Evolutionary conservation across 768 basidiomycete species (phyloP).

Genomic region (Tulasnella calospora): DNA sequence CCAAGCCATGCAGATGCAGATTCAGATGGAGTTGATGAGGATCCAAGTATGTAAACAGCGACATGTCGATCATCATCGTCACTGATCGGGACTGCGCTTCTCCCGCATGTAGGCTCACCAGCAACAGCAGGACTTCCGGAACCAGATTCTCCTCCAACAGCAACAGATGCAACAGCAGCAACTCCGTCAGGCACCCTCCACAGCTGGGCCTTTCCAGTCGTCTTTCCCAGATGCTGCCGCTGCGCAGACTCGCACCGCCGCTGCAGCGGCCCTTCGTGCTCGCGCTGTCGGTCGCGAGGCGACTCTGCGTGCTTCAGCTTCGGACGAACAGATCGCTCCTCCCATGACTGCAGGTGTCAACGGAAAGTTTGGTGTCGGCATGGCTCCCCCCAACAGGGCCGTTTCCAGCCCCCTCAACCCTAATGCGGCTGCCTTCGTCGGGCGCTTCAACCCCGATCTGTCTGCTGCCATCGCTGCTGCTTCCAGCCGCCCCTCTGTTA

Average conservation of each 20-base stretch:
- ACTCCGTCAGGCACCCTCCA: constrained; percentile 54
- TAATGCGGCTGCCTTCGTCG: constrained; percentile 40
- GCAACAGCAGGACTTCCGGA: constrained; percentile 43
- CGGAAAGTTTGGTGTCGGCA: constrained; percentile 56
- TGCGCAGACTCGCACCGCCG: constrained; percentile 22
- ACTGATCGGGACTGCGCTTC: constrained; percentile 53
- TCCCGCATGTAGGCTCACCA: constrained; percentile 49
- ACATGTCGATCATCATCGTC: constrained; percentile 26
- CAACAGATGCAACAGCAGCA: constrained; percentile 32
- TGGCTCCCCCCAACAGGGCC: background rate
- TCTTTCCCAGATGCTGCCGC: constrained; percentile 48
- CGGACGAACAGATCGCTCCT: constrained; percentile 43
- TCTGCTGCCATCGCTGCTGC: constrained; percentile 31
- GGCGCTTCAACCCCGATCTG: constrained; percentile 39
- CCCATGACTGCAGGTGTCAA: constrained; percentile 79
- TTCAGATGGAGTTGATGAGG: constrained; percentile 77
- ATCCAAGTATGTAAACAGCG: constrained; percentile 54
- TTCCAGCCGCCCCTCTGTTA: constrained; percentile 30
- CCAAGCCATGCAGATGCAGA: constrained; percentile 72
- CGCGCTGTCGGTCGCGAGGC: constrained; percentile 64
- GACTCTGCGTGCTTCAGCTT: constrained; percentile 54
- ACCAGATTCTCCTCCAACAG: constrained; percentile 27
- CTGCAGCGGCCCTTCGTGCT: constrained; percentile 47
- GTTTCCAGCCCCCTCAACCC: constrained; percentile 38
- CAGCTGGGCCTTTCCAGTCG: constrained; percentile 63